Percentiles rank a stretch among this genome's conserved stretches.
Evolutionary conservation across 495 filamentous ascomycete genomes (phyloP).

Genomic region (Podospora anserina): DNA sequence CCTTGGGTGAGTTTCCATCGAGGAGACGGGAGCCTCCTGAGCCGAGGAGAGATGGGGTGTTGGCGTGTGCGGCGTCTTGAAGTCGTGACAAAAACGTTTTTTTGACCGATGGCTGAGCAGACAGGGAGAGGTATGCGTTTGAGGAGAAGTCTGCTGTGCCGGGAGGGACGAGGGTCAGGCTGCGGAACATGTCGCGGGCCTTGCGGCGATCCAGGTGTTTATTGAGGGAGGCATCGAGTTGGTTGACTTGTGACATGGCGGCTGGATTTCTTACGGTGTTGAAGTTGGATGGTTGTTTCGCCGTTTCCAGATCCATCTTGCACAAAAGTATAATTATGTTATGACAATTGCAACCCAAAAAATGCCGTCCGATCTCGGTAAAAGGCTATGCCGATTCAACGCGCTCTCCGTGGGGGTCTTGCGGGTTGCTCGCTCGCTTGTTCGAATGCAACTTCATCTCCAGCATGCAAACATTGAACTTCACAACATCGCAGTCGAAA

Average conservation of each 20-base stretch:
- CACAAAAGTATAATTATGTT: neutral
- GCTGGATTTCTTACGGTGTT: neutral
- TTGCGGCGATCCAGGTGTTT: constrained; percentile 31
- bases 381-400: neutral
- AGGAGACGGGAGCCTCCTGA: constrained; percentile 60
- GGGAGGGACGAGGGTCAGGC: constrained; percentile 40
- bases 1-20: constrained; percentile 67
- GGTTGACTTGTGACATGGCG: constrained; percentile 12
- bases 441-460: too few relatives aligned
- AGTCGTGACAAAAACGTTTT: constrained; percentile 44
- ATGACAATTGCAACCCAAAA: neutral
- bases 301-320: neutral
- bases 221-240: constrained; percentile 25
- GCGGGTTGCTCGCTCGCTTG: too few relatives aligned
- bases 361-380: constrained; percentile 14
- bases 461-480: neutral
- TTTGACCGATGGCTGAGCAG: constrained; percentile 42
- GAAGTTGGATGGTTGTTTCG: neutral
- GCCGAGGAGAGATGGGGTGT: constrained; percentile 36
- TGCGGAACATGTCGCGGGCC: constrained; percentile 36
- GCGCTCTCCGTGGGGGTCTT: too few relatives aligned
- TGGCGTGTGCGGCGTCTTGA: constrained; percentile 11
- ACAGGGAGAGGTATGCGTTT: constrained; percentile 61
- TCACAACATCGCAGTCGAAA: neutral
- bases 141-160: constrained; percentile 57